Base-by-base conservation (phyloP, 495 filamentous ascomycete species). In the Ascodesmis nigricans region DNA sequence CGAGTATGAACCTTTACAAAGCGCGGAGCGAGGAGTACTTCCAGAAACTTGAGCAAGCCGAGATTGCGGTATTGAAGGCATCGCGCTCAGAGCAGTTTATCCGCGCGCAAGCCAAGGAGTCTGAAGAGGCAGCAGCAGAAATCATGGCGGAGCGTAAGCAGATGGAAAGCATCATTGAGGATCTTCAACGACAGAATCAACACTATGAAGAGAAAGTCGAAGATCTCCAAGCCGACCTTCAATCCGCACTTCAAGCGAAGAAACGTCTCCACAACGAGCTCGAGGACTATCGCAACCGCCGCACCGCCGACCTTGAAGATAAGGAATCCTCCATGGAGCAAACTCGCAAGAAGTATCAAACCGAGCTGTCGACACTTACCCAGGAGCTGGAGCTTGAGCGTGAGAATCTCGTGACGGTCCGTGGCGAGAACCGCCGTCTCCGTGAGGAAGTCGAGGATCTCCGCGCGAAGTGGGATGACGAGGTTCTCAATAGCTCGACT, bases 291-390 rank as follows among this genome's bases (percentile, higher is more conserved):
- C 71, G 90, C 36, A 87, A 71, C 52, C 81, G 92, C 52, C 71
- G 84, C 23, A 83, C 83, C 20, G 91, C 90, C 44, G 87, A 97
- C 48, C 73, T 95, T 17, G 87, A 95, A 56, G 87, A 97, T 54
- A 92, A 87, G 49, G 87, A 95, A 53, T 72, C 75, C 5, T 84
- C 76, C 25, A 79, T 92, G 71, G 90, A 97, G 56, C 87, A 97
- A 55, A 93, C 87, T 13, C 66, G 87, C 40, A 82, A 82, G 59
- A 97, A 97, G 57, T 97, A 97, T 52, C 87, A 97, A 52, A 63
- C 73, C 14, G 87, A 97, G 45, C 80, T 95, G 53, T 73, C 78
- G 8, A 73, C 73, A 0, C 58, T 97, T 33, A 90, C 76, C 33
- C 76, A 78, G 41, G 87, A 97, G 52, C 67, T 97, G 4, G 83